Evolutionary conservation across 2,329 filamentous ascomycete genomes (phyloP), one percentile per base, ranked within the genome.

Genomic region (Orbilia javanica): DNA sequence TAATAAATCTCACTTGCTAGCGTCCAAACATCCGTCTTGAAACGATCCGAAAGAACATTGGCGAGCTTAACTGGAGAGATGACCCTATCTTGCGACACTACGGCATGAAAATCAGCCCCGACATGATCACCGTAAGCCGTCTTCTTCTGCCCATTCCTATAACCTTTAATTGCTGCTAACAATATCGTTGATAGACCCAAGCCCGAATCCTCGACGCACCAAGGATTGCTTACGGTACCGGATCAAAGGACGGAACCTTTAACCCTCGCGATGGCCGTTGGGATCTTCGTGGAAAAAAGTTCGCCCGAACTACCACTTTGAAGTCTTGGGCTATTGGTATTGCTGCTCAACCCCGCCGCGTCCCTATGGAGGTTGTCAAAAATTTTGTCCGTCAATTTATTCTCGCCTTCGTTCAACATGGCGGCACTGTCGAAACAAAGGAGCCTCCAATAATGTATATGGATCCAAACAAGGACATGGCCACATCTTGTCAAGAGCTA

Each of bases 221-320:
- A 0, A 87, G 88, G 27, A 88, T 98, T 8, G 86, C 89, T 48
- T 97, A 93, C 82, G 89, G 85, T 39, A 20, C 25, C 53, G 80
- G 81, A 42, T 81, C 80, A 18, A 57, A 74, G 8, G 80, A 80
- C 1, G 66, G 50, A 2, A 78, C 70, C 3, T 81, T 81, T 27
- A 64, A 64, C n/a, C 81, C 80, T 15, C 65, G 65, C n/a, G 80
- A 85, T 13, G 96, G 95, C 36, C 91, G 93, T 25, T 99, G 96
- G 96, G 93, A 97, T 83, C 86, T 98, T 10, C 90, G 93, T 46
- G 90, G 90, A 31, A 93, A 93, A 84, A 91, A 91, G 83, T 97
- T 97, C 83, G 86, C 90, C 11, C 85, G 86, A 64, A 84, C 88
- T 2, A 96, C 97, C 82, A 80, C 84, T 0, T 86, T 98, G 5